Conservation (phyloP, 2,329 filamentous ascomycete species). For the Penicillium sp. region DNA sequence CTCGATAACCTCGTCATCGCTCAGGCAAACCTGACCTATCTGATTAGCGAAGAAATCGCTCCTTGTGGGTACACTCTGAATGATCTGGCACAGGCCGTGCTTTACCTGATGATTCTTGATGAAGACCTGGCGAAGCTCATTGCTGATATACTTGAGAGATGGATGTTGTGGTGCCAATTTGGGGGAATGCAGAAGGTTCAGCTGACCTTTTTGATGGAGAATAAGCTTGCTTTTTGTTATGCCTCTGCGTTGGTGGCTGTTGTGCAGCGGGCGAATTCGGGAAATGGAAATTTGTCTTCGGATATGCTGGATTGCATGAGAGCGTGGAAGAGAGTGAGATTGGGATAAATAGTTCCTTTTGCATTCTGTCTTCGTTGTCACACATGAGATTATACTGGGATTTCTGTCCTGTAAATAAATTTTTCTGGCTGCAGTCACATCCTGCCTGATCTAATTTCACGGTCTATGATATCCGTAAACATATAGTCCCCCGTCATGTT, state of each 20-base stretch:
- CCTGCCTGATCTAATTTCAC: too few species aligned
- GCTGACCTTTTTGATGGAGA: slow-evolving; percentile 6
- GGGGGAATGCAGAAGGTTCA: slow-evolving; percentile 12
- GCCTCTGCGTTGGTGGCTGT: slow-evolving; percentile 8
- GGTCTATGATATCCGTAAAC: too few species aligned
- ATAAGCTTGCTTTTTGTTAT: slow-evolving; percentile 13
- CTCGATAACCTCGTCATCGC: slow-evolving; percentile 10
- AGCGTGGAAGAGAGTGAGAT: slow-evolving; percentile 7
- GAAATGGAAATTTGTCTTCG: slow-evolving; percentile 2
- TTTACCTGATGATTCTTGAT: slow-evolving; percentile 6
- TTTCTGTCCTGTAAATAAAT: too few species aligned
- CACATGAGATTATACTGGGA: too few species aligned
- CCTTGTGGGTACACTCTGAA: background rate
- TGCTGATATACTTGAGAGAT: slow-evolving; percentile 12
- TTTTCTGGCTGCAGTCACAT: too few species aligned
- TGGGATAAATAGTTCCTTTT: background rate
- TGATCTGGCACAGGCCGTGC: background rate
- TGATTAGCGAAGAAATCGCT: background rate
- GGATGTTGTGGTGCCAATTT: slow-evolving; percentile 14
- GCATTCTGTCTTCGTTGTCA: too few species aligned
- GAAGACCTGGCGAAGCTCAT: slow-evolving; percentile 4
- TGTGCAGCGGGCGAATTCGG: slow-evolving; percentile 5
- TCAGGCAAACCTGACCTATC: background rate
- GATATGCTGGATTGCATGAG: slow-evolving; percentile 13
- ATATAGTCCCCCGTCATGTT: too few species aligned